phyloP scores from a whole-genome alignment of 2,329 filamentous ascomycete genomes.

The Diaporthe caulivora region DNA sequence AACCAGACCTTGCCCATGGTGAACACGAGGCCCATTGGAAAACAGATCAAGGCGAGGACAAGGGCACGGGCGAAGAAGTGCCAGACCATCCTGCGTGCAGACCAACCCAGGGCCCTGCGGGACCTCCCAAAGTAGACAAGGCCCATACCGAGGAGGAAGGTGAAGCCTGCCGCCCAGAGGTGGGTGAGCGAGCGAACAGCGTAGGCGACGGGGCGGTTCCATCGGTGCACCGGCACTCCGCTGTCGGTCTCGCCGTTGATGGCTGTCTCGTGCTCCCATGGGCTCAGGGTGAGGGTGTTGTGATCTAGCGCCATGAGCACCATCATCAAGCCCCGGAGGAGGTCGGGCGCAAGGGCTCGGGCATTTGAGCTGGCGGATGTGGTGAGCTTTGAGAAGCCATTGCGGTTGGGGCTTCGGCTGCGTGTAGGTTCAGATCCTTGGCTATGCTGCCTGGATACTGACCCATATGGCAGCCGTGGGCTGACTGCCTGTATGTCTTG shows the following conservation, averaged over 20 bases:
- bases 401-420: neutral
- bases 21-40: slow-evolving; percentile 49
- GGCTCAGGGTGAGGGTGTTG: slow-evolving; percentile 52
- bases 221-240: slow-evolving; percentile 49
- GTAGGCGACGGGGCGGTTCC: slow-evolving; percentile 55
- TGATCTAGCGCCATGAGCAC: slow-evolving; percentile 60
- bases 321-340: slow-evolving; percentile 60
- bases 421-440: neutral
- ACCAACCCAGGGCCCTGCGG: slow-evolving; percentile 55
- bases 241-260: slow-evolving; percentile 51
- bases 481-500: neutral
- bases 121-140: slow-evolving; percentile 59
- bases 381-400: slow-evolving; percentile 10
- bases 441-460: neutral
- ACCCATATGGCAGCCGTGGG: slow-evolving; percentile 7
- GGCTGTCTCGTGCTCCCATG: slow-evolving; percentile 57
- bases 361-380: slow-evolving; percentile 29
- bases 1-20: slow-evolving; percentile 55
- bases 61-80: slow-evolving; percentile 55
- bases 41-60: slow-evolving; percentile 51
- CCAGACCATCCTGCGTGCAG: slow-evolving; percentile 47
- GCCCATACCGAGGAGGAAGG: slow-evolving; percentile 60
- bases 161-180: slow-evolving; percentile 60
- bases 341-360: slow-evolving; percentile 57
- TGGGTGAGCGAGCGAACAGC: slow-evolving; percentile 57